Base-by-base conservation (phyloP, 805 yeast genomes). In the Yarrowia sp. region DNA sequence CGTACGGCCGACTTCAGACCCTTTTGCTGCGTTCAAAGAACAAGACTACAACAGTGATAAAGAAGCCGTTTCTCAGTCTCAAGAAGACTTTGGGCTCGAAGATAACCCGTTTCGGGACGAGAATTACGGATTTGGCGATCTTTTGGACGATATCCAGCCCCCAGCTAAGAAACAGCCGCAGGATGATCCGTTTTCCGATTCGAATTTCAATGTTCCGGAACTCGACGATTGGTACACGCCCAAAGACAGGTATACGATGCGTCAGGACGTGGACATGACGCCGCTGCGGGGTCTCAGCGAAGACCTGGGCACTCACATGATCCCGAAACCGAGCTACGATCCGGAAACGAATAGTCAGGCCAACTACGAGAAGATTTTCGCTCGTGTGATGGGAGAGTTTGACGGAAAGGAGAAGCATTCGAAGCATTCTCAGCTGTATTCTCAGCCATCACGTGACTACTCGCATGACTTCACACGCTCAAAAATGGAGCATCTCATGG, bases 351-450 rank as follows among this genome's bases (percentile, higher is more conserved):
- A 0, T 4, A 14, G 2, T 39, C 64, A 10, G 30, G n/a, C 39
- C 14, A 4, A 49, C 2, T 56, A 42, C 43, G 64, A 56, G 30
- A 56, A 56, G 39, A 56, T 56, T 33, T 56, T 56, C 12, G 39
- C 38, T 0, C 6, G 10, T 5, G 50, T 56, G 6, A 42, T 56
- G 64, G 42, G 58, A 2, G 42, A 12, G n/a, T 7, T 9, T 3
- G n/a, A n/a, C n/a, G n/a, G n/a, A n/a, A n/a, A n/a, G n/a, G n/a
- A n/a, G n/a, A n/a, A n/a, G n/a, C n/a, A n/a, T n/a, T n/a, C n/a
- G n/a, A n/a, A n/a, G n/a, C n/a, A n/a, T n/a, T n/a, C n/a, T n/a
- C n/a, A n/a, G n/a, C n/a, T 24, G 30, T 24, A 24, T 24, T n/a
- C 30, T 24, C 30, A 24, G 3, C 30, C 7, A 24, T 24, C 30